These are phyloP conservation scores for Zygoascus ofunaensis DNA, from an alignment of 805 yeast genomes.

Conservation along the genomic window DNA sequence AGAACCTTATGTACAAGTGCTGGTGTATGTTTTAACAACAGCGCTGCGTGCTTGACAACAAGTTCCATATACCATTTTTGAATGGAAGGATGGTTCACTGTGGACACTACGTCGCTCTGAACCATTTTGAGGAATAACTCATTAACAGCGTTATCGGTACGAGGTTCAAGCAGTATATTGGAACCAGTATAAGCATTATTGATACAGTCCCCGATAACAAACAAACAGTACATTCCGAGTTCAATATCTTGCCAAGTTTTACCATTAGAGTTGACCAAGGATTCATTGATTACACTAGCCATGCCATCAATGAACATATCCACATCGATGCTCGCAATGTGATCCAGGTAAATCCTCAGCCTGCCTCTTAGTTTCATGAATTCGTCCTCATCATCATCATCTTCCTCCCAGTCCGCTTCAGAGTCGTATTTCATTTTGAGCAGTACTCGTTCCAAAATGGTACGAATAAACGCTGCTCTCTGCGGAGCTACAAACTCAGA, in stretches of 20 bases:
- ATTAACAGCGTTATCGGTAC: slow-evolving; percentile 53
- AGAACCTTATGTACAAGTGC: slow-evolving; percentile 46
- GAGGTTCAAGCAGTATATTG: slow-evolving; percentile 51
- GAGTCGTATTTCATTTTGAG: slow-evolving; percentile 73
- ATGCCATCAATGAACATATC: slow-evolving; percentile 52
- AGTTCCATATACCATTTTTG: slow-evolving; percentile 79
- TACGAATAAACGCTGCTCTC: slow-evolving; percentile 46
- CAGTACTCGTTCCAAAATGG: slow-evolving; percentile 60
- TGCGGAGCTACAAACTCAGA: slow-evolving; percentile 25
- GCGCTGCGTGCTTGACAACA: slow-evolving; percentile 65
- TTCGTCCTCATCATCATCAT: slow-evolving; percentile 66
- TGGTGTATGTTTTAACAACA: slow-evolving; percentile 38
- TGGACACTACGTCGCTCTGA: slow-evolving; percentile 35
- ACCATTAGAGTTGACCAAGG: slow-evolving; percentile 29
- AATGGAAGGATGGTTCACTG: slow-evolving; percentile 67
- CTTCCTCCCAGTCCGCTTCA: slow-evolving; percentile 57
- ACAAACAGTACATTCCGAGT: slow-evolving; percentile 75
- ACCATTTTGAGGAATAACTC: slow-evolving; percentile 48
- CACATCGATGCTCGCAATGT: slow-evolving; percentile 54
- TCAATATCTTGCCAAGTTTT: slow-evolving; percentile 73
- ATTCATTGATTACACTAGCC: slow-evolving; percentile 49
- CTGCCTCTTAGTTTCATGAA: slow-evolving; percentile 70
- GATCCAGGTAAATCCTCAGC: slow-evolving; percentile 75
- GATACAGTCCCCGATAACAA: slow-evolving; percentile 68
- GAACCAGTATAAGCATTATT: slow-evolving; percentile 67